Conservation (phyloP, 2,329 filamentous ascomycete species). For the Fusarium mundagurra region DNA sequence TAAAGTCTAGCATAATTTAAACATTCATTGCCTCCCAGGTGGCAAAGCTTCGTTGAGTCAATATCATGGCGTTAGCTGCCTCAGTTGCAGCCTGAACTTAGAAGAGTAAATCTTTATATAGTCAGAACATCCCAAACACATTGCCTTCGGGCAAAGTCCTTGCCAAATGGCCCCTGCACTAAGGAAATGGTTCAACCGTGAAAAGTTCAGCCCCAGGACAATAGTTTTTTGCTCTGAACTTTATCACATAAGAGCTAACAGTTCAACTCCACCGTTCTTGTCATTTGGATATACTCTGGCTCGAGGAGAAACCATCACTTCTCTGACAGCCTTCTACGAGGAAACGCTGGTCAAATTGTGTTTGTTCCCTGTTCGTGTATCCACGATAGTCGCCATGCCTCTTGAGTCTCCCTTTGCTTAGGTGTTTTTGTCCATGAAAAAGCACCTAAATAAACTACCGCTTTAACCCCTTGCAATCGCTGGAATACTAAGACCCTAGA, state of each 20-base stretch:
- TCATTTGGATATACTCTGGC: background rate
- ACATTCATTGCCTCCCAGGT: too few relatives aligned
- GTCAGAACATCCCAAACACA: background rate
- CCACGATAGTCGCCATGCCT: background rate
- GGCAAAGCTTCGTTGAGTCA: too few relatives aligned
- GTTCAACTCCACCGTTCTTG: background rate
- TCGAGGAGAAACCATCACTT: background rate
- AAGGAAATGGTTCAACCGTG: background rate
- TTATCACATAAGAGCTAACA: background rate
- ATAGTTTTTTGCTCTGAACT: background rate
- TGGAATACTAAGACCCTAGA: background rate
- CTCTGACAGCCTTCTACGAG: background rate
- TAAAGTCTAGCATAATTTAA: too few relatives aligned
- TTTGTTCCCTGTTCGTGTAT: background rate
- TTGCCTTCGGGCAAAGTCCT: background rate
- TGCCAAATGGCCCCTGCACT: background rate
- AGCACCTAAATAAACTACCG: background rate
- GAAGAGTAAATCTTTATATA: background rate
- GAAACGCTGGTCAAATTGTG: too few relatives aligned
- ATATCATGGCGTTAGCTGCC: too few relatives aligned
- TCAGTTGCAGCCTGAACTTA: too few relatives aligned
- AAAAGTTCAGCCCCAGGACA: background rate
- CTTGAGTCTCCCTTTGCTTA: background rate
- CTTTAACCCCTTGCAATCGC: background rate
- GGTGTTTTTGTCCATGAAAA: slow-evolving; percentile 6